Evolutionary conservation across 257 asterid genomes (phyloP), one percentile per base, ranked within the genome.

Genomic region (Solanum appendiculatum): DNA sequence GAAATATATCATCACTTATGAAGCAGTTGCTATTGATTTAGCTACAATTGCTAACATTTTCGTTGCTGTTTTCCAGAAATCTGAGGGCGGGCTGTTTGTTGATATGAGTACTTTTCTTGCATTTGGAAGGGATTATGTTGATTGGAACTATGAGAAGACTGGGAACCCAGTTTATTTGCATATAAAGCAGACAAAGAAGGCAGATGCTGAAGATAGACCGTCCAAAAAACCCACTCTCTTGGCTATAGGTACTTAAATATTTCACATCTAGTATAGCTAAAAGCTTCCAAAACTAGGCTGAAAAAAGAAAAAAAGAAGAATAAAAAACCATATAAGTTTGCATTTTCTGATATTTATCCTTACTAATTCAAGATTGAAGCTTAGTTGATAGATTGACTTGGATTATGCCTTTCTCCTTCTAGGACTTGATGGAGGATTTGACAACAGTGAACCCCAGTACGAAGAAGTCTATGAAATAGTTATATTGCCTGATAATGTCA

Each of bases 391-490:
- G 36, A 78, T 54, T 40, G 75, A 23, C 82, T 56, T 81, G 46
- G 39, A 81, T 86, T 46, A 7, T 86, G 68, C 63, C 16, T 88
- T 87, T 82, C 42, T 88, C 85, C 63, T 88, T 92, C 85, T 85
- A 97, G 99, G 99, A 66, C 54, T 96, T 29, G 95, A 96, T 31
- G 99, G 99, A 85, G 99, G 99, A 85, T 97, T 96, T 87, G 98
- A 96, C 56, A 93, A 94, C 91, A 93, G 88, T 83, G 98, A 88
- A 72, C 94, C 98, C 37, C 98, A 91, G 87, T 96, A 90, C 46
- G 99, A 96, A 89, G 97, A 90, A 86, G 93, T 90, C 91, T 95
- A 92, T 64, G 89, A 93, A 89, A 92, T 97, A 63, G 95, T 95
- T 70, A 87, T 97, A 82, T 91, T 96, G 90, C 99, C 99, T 39